Evolutionary conservation across 345 rosid species (phyloP).

Genomic region (Citrus glauca): DNA sequence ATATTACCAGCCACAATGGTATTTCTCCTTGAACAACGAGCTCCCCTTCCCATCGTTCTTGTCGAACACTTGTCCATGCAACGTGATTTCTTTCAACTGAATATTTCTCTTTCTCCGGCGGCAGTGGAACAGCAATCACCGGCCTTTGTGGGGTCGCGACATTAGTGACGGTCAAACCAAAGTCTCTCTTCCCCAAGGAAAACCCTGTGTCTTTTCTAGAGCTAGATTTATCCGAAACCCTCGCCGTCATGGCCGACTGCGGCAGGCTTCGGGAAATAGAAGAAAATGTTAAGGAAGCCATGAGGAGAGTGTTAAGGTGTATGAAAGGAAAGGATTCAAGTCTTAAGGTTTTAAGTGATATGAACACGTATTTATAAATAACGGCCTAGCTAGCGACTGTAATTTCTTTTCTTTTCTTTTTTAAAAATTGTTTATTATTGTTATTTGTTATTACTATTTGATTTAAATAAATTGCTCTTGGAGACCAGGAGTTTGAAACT

Average conservation of each 20-base stretch:
- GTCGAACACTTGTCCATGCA: slow-evolving; percentile 85
- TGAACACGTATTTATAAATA: background rate
- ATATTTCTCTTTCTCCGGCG: slow-evolving; percentile 31
- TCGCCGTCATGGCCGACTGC: slow-evolving; percentile 7
- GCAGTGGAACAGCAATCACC: background rate
- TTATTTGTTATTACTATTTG: no score
- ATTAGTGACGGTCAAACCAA: slow-evolving; percentile 17
- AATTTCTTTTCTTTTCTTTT: no score
- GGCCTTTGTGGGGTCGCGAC: slow-evolving; percentile 31
- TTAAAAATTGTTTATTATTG: no score
- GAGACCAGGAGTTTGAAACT: background rate
- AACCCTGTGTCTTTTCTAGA: slow-evolving; percentile 3
- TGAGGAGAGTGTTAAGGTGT: slow-evolving; percentile 9
- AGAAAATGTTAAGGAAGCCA: slow-evolving; percentile 45
- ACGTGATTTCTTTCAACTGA: slow-evolving; percentile 33
- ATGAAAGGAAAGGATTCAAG: background rate
- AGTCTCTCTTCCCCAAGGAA: slow-evolving; percentile 4
- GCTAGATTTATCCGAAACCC: slow-evolving; percentile 15
- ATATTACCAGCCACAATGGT: slow-evolving; percentile 80
- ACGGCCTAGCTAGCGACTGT: background rate
- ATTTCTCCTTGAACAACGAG: slow-evolving; percentile 68
- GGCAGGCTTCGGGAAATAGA: slow-evolving; percentile 16
- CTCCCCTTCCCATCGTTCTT: slow-evolving; percentile 85
- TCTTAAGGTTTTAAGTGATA: background rate
- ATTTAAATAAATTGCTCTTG: no score